A percentile compares a stretch with the other conserved stretches of the same genome.
phyloP scores from a whole-genome alignment of 163 green algal genomes.

The Chloromonas sp. region DNA sequence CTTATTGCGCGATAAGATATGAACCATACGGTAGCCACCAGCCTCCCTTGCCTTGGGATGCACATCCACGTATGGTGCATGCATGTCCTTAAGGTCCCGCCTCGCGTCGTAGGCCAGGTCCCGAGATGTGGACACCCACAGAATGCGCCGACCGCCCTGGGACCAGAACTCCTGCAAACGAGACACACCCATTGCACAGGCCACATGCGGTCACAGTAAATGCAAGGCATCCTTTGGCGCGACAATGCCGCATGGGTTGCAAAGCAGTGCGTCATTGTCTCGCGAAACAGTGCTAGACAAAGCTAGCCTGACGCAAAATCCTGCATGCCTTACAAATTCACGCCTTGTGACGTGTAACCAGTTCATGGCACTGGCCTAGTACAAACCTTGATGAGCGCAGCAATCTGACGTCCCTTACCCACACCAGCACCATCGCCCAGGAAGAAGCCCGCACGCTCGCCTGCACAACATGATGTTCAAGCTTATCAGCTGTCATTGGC shows the following conservation, averaged over 20 bases:
- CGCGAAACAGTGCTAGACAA: too few relatives aligned
- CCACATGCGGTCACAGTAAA: too few relatives aligned
- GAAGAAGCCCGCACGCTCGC: conserved; percentile 65
- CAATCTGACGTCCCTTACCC: conserved; percentile 77
- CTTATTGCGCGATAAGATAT: too few relatives aligned
- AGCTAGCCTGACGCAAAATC: too few relatives aligned
- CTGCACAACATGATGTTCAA: not conserved
- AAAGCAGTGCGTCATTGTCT: too few relatives aligned
- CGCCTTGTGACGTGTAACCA: too few relatives aligned
- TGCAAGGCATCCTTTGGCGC: too few relatives aligned
- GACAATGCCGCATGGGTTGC: too few relatives aligned
- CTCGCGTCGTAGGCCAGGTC: conserved; percentile 64
- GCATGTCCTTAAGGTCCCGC: conserved; percentile 64
- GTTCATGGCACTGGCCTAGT: too few relatives aligned
- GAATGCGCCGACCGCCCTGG: conserved; percentile 32
- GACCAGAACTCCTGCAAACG: conserved; percentile 42
- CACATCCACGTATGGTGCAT: not conserved
- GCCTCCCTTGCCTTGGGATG: not conserved
- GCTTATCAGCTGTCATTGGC: too few relatives aligned
- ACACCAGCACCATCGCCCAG: conserved; percentile 68
- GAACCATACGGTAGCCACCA: not conserved
- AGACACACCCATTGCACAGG: too few relatives aligned
- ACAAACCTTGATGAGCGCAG: conserved; percentile 45
- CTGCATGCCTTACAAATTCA: too few relatives aligned
- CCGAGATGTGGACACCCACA: conserved; percentile 72